Conservation (phyloP, 495 filamentous ascomycete species). For the Aspergillus ostianus region DNA sequence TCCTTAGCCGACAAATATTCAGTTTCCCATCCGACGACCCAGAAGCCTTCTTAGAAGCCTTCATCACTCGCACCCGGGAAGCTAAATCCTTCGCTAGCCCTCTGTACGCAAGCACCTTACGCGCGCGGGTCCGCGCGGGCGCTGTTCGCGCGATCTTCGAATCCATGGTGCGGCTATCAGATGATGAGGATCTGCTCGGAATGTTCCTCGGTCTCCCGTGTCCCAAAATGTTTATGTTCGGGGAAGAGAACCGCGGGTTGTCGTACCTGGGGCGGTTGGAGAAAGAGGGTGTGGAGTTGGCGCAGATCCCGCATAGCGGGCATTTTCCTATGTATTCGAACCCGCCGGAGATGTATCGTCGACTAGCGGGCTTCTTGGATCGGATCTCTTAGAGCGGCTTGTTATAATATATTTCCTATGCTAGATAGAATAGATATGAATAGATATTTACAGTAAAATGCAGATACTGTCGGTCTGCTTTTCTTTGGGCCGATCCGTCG, state of each 20-base stretch:
- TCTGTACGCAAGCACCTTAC: slow-evolving; percentile 27
- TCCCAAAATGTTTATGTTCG: slow-evolving; percentile 32
- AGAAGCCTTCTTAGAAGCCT: slow-evolving; percentile 24
- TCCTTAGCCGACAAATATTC: slow-evolving; percentile 31
- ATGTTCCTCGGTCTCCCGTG: slow-evolving; percentile 23
- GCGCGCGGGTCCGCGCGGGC: slow-evolving; percentile 17
- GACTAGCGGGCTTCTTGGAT: slow-evolving; percentile 22
- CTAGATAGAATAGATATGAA: background rate
- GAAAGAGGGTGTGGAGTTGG: slow-evolving; percentile 27
- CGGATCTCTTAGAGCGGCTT: background rate
- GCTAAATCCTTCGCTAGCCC: slow-evolving; percentile 17
- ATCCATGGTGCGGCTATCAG: slow-evolving; percentile 29
- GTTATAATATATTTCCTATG: too few species aligned
- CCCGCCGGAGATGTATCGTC: slow-evolving; percentile 29
- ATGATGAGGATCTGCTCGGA: slow-evolving; percentile 22
- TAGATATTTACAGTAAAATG: too few species aligned
- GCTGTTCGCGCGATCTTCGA: slow-evolving; percentile 26
- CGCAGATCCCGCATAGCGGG: slow-evolving; percentile 22
- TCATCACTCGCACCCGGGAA: slow-evolving; percentile 22
- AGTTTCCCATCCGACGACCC: slow-evolving; percentile 20
- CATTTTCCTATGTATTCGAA: slow-evolving; percentile 39
- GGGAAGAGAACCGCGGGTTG: slow-evolving; percentile 22
- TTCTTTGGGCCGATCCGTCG: too few species aligned
- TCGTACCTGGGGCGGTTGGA: slow-evolving; percentile 24
- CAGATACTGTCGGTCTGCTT: too few species aligned